Base-by-base conservation (phyloP, 1,284 basidiomycete species). In the Golubevia sp. region DNA sequence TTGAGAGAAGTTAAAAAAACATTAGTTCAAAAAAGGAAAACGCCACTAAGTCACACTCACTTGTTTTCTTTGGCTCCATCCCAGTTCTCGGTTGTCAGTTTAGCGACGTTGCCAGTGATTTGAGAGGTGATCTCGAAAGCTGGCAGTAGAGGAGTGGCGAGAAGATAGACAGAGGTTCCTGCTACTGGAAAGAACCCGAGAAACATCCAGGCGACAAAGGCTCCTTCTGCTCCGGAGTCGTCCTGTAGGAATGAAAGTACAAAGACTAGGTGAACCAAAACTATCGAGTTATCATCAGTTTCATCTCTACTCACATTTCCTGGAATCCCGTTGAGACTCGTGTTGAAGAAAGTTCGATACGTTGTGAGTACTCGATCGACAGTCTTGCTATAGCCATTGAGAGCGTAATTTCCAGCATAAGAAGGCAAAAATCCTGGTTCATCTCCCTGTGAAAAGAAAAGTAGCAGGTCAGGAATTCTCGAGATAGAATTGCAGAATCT, bases 151-250 rank as follows among this genome's bases (percentile, higher is more conserved):
- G 70, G 70, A 3, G 70, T 72, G 20, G 62, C 55, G 11, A 72
- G 58, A 53, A 70, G 48, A 34, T 70, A 72, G 1, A 72, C 68
- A 0, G 61, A 64, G 8, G 66, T 66, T 0, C 70, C 70, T 3
- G 70, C 67, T 1, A 72, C 70, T 5, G 71, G 71, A 11, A 59
- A 71, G 2, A 71, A 51, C 7, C 71, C 71, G 18, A 70, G 30
- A 27, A 59, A 56, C 5, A 48, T 57, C 62, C 61, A 73, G 1
- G 70, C 65, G 18, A 68, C 56, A 20, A 59, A 60, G 24, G 65
- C 67, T 11, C 58, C 70, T 64, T 34, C 30, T 11, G 30, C 30
- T 3, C 30, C 30, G 4, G 30, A 56, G 30, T 5, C 4, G 30
- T 5, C 5, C 4, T 5, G 30, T 5, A 34, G 30, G n/a, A n/a